Conservation (phyloP, 1,139 yeast species). For the Kluyveromyces marxianus region DNA sequence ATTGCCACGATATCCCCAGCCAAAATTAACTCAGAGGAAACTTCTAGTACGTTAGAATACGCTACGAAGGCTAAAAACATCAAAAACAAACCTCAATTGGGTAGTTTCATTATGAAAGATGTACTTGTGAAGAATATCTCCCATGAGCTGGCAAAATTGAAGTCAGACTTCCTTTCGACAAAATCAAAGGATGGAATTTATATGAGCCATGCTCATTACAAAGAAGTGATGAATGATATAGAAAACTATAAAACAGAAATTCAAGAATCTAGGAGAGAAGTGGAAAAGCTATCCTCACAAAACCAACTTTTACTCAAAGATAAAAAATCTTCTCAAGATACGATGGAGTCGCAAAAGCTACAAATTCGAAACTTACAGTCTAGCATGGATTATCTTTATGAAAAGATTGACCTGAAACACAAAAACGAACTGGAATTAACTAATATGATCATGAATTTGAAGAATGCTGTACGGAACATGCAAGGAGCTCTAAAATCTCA, state of each 20-base stretch:
- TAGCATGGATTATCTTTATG: conserved; percentile 29
- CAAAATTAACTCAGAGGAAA: conserved; percentile 51
- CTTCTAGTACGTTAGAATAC: conserved; percentile 56
- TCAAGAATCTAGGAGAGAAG: conserved; percentile 35
- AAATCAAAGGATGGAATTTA: conserved; percentile 56
- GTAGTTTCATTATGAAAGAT: conserved; percentile 41
- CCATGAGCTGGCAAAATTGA: conserved; percentile 46
- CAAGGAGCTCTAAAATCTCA: conserved; percentile 27
- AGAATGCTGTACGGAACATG: conserved; percentile 27
- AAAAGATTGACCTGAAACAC: conserved; percentile 32
- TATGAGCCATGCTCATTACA: conserved; percentile 52
- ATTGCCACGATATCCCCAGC: conserved; percentile 67
- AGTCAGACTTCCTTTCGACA: conserved; percentile 53
- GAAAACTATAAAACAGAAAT: conserved; percentile 41
- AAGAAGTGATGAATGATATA: conserved; percentile 39
- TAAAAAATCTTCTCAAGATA: conserved; percentile 26
- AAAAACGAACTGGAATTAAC: conserved; percentile 30
- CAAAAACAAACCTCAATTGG: conserved; percentile 52
- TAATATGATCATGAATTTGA: conserved; percentile 30
- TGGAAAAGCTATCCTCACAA: conserved; percentile 33
- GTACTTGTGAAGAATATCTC: conserved; percentile 51
- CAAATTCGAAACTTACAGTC: conserved; percentile 27
- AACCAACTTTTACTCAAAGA: conserved; percentile 22
- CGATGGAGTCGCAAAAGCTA: conserved; percentile 26
- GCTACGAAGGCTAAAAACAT: conserved; percentile 61